A percentile compares a stretch with the other conserved stretches of the same genome.
Conservation (phyloP, 257 asterid species). For the Petunia secreta region DNA sequence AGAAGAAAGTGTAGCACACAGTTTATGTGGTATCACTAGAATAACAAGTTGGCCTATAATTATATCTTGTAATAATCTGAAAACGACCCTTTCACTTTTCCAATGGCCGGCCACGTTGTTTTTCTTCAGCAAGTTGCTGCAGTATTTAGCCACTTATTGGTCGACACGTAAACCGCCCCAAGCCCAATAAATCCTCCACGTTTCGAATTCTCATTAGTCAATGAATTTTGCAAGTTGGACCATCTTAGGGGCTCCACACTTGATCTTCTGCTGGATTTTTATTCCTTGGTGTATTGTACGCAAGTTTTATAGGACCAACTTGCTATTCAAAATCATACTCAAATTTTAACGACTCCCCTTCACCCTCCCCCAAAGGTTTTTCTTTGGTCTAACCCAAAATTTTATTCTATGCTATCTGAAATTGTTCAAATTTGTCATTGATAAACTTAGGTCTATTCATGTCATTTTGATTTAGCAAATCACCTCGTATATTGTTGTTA, state of each 20-base stretch:
- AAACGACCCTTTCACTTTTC: neutral
- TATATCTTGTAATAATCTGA: neutral
- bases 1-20: neutral
- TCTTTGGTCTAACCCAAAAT: no score
- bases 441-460: no score
- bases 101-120: neutral
- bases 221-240: conserved; percentile 30
- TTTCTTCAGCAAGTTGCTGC: conserved; percentile 25
- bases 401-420: no score
- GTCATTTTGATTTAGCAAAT: no score
- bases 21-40: neutral
- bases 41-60: neutral
- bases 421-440: no score
- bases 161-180: conserved; percentile 29
- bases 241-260: neutral
- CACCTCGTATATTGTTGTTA: no score
- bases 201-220: conserved; percentile 14
- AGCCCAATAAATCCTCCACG: conserved; percentile 19
- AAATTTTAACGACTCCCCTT: no score
- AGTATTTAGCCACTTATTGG: conserved; percentile 23
- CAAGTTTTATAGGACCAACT: conserved; percentile 10
- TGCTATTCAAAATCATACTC: neutral
- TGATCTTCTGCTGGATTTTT: neutral
- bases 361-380: no score
- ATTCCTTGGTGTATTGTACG: neutral